Percentiles rank a stretch among this genome's conserved stretches.
These are phyloP conservation scores for Globisporangium alternatum DNA, from an alignment of 352 stramenopile genomes.

Conservation along the genomic window DNA sequence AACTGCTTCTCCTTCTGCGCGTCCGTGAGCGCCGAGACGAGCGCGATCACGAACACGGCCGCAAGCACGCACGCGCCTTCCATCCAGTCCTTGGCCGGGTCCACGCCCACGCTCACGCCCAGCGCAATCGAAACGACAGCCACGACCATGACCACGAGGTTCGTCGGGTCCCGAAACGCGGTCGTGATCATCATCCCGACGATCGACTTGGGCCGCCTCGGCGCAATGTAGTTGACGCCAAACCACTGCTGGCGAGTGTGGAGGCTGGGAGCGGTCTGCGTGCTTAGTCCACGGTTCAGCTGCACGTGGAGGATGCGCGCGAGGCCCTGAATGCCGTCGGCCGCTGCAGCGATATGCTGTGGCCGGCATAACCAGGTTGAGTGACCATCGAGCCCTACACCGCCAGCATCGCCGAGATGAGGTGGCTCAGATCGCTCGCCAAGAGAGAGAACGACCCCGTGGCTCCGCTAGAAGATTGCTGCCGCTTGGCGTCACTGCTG, in stretches of 20 bases:
- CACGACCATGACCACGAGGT: conserved; percentile 36
- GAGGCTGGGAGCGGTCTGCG: not conserved
- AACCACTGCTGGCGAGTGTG: conserved; percentile 17
- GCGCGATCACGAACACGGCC: conserved; percentile 87
- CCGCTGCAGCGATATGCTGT: not conserved
- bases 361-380: not conserved
- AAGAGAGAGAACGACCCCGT: conserved; percentile 6
- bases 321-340: conserved; percentile 1
- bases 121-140: conserved; percentile 33
- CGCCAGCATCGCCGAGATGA: not conserved
- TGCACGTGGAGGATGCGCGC: conserved; percentile 2
- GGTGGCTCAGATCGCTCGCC: not conserved
- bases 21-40: conserved; percentile 52
- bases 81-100: conserved; percentile 3
- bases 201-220: conserved; percentile 15
- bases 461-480: not conserved
- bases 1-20: conserved; percentile 64
- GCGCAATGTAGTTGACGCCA: conserved; percentile 34
- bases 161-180: conserved; percentile 55
- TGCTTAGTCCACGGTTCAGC: not conserved
- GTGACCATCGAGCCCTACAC: not conserved
- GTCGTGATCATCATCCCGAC: conserved; percentile 41
- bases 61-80: conserved; percentile 53
- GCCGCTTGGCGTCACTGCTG: not conserved
- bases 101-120: conserved; percentile 3